Conservation (phyloP, 179 eudicot species). For the Silene vulgaris region DNA sequence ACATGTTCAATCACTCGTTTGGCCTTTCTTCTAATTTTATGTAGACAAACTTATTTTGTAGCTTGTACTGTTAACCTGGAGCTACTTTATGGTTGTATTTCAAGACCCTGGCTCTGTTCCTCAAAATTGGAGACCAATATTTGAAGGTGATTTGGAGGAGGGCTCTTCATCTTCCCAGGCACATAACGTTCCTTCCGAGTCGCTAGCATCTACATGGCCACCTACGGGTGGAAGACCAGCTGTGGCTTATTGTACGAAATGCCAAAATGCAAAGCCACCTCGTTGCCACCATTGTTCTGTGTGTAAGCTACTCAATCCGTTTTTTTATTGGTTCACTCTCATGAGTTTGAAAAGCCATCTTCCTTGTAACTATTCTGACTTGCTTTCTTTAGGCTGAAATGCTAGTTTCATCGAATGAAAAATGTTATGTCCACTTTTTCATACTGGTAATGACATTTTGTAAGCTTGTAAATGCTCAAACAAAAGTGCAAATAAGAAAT, state of each 20-base stretch:
- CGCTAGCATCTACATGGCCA: constrained; percentile 32
- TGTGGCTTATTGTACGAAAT: constrained; percentile 51
- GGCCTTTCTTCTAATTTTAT: constrained; percentile 27
- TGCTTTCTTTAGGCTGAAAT: not conserved
- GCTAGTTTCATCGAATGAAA: not conserved
- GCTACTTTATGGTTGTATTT: constrained; percentile 80
- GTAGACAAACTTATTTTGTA: constrained; percentile 42
- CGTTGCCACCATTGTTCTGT: constrained; percentile 97
- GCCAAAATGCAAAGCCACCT: constrained; percentile 81
- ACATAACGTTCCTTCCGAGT: constrained; percentile 28
- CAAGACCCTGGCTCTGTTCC: constrained; percentile 91
- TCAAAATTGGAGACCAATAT: constrained; percentile 62
- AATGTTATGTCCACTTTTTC: not conserved
- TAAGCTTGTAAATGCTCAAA: not conserved
- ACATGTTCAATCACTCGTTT: not conserved
- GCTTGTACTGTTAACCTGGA: constrained; percentile 80
- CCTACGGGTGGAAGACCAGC: constrained; percentile 49
- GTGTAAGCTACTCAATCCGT: constrained; percentile 45
- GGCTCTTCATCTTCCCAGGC: constrained; percentile 35
- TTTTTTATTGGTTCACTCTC: not conserved
- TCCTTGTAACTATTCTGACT: not conserved
- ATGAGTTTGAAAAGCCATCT: not conserved
- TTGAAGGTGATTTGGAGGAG: constrained; percentile 46
- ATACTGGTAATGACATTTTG: constrained; percentile 7
- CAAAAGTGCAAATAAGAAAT: not conserved